Conservation (phyloP, 768 basidiomycete species). For the Tulasnella sp. region DNA sequence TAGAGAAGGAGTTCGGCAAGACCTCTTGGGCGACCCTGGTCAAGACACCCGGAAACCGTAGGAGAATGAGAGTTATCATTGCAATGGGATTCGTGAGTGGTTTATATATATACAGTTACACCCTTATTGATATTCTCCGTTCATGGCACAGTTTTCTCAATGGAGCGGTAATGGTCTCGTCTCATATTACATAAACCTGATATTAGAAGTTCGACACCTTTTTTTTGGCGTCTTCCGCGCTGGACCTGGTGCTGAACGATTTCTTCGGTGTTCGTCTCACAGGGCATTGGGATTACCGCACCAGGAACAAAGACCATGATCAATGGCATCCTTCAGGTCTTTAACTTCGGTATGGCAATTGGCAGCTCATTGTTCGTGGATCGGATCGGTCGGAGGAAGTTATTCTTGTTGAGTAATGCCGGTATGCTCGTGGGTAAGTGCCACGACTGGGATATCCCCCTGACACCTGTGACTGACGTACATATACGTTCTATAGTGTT, state of each 20-base stretch:
- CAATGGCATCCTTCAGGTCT: constrained; percentile 54
- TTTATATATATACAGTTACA: background rate
- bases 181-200: constrained; percentile 37
- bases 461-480: background rate
- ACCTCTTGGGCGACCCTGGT: constrained; percentile 44
- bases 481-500: constrained; percentile 32
- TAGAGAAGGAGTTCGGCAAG: constrained; percentile 46
- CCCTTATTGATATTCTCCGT: background rate
- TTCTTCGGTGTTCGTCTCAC: too few species aligned
- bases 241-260: background rate
- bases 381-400: constrained; percentile 51
- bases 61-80: constrained; percentile 55
- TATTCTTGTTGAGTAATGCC: constrained; percentile 54
- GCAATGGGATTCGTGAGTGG: constrained; percentile 6
- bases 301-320: constrained; percentile 47
- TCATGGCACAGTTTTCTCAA: constrained; percentile 42
- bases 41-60: constrained; percentile 52
- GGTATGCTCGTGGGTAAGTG: constrained; percentile 45
- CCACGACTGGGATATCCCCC: background rate
- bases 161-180: constrained; percentile 76
- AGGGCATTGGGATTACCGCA: constrained; percentile 43
- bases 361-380: constrained; percentile 54
- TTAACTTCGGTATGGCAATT: constrained; percentile 48
- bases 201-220: background rate
- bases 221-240: background rate